Percentiles rank a stretch among this genome's conserved stretches.
Conservation (phyloP, 108 stramenopile species). For the Nitzschia sp. region DNA sequence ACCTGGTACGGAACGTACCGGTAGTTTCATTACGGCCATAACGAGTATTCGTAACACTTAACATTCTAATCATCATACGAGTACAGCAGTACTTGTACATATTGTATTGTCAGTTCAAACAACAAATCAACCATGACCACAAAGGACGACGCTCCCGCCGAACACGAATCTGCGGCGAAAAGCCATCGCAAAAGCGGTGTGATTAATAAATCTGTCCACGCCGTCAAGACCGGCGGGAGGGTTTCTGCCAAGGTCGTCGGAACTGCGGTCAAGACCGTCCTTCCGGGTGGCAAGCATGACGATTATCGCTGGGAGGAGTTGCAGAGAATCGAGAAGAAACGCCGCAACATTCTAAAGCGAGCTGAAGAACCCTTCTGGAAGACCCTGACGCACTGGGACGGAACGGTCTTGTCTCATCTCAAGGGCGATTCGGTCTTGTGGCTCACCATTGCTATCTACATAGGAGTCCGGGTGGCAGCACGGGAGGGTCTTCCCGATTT, state of each 20-base stretch:
- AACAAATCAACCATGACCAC: no score
- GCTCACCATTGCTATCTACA: conserved; percentile 37
- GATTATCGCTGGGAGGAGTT: conserved; percentile 26
- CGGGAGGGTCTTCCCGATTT: conserved; percentile 16
- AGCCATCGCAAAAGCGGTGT: not conserved
- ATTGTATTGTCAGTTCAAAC: no score
- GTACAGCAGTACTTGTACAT: no score
- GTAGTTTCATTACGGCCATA: no score
- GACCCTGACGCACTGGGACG: conserved; percentile 19
- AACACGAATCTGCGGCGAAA: not conserved
- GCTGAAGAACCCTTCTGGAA: conserved; percentile 24
- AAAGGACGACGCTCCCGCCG: no score
- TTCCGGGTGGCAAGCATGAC: not conserved
- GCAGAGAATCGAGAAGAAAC: conserved; percentile 24
- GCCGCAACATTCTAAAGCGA: conserved; percentile 19
- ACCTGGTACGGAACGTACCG: no score
- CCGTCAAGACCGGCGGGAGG: not conserved
- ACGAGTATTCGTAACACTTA: no score
- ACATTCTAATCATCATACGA: no score
- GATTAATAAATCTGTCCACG: not conserved
- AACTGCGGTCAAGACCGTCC: not conserved
- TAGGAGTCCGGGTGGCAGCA: conserved; percentile 29
- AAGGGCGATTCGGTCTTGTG: conserved; percentile 37
- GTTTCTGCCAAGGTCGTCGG: not conserved
- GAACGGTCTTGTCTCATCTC: conserved; percentile 26